phyloP scores from a whole-genome alignment of 2,329 filamentous ascomycete species.

The Aspergillus sp. region DNA sequence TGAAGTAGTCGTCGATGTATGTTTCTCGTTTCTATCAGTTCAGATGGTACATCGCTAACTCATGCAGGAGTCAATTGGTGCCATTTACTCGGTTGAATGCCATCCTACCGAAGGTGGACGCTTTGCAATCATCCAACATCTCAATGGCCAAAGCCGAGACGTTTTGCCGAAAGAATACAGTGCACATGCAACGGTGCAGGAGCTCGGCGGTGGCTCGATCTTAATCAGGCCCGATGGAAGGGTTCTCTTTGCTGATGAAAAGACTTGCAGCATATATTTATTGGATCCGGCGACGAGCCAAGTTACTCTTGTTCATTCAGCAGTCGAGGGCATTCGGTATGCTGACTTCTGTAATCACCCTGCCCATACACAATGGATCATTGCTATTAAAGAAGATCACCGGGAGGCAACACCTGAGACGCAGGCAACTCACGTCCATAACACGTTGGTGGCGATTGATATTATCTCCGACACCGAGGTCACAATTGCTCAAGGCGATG shows the following conservation, averaged over 20 bases:
- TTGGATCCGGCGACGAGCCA: constrained; percentile 25
- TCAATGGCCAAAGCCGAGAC: constrained; percentile 33
- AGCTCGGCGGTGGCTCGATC: constrained; percentile 53
- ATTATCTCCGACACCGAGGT: constrained; percentile 35
- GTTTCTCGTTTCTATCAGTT: constrained; percentile 2
- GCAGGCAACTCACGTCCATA: neutral
- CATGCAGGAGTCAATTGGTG: constrained; percentile 23
- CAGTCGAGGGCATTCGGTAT: constrained; percentile 32
- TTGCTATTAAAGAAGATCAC: constrained; percentile 36
- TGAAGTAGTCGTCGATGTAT: constrained; percentile 31
- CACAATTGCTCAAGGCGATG: constrained; percentile 45
- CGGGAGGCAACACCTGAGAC: neutral
- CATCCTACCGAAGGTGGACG: constrained; percentile 42
- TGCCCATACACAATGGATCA: constrained; percentile 39
- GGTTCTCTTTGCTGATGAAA: neutral
- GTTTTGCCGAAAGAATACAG: constrained; percentile 47
- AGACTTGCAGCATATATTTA: neutral
- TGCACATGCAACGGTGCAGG: constrained; percentile 50
- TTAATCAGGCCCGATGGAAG: constrained; percentile 40
- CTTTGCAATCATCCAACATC: constrained; percentile 47
- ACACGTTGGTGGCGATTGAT: neutral
- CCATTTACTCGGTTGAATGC: constrained; percentile 37
- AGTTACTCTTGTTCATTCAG: constrained; percentile 33
- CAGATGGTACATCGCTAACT: neutral
- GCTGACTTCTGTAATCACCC: constrained; percentile 49